phyloP scores from a whole-genome alignment of 2,329 filamentous ascomycete genomes.

The Sclerotinia borealis region DNA sequence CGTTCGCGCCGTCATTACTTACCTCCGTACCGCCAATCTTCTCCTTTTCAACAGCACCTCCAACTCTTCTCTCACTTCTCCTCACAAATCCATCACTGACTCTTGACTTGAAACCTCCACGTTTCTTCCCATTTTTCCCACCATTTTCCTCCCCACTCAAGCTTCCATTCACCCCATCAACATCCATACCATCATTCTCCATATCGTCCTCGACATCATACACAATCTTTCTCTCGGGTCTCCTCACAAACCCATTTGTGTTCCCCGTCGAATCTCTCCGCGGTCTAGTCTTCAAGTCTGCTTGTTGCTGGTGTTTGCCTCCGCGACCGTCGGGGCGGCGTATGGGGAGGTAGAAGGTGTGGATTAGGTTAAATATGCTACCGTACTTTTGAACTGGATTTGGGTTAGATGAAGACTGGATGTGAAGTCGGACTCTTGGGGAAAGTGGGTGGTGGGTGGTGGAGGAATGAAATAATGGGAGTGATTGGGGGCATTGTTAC shows the following conservation, averaged over 20 bases:
- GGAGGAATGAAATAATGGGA: not conserved
- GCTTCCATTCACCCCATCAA: not conserved
- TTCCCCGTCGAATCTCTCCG: not conserved
- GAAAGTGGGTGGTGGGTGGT: too few species aligned
- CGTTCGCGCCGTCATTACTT: not conserved
- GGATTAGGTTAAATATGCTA: not conserved
- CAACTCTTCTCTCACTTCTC: not conserved
- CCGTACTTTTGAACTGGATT: not conserved
- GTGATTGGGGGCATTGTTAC: not conserved
- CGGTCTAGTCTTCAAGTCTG: not conserved
- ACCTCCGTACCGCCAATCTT: not conserved
- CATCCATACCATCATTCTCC: not conserved
- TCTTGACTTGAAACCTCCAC: not conserved
- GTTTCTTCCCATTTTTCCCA: not conserved
- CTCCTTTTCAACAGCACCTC: not conserved
- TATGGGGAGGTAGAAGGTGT: not conserved
- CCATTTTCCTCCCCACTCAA: not conserved
- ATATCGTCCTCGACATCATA: too few species aligned
- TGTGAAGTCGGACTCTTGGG: too few species aligned
- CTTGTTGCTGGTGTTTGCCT: not conserved
- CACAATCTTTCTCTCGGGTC: not conserved
- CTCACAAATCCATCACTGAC: not conserved
- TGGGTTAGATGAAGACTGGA: not conserved
- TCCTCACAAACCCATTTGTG: not conserved
- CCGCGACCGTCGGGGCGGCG: not conserved